Evolutionary conservation across 805 yeast genomes (phyloP).

Genomic region (Sugiyamaella boreocaroliniensis): DNA sequence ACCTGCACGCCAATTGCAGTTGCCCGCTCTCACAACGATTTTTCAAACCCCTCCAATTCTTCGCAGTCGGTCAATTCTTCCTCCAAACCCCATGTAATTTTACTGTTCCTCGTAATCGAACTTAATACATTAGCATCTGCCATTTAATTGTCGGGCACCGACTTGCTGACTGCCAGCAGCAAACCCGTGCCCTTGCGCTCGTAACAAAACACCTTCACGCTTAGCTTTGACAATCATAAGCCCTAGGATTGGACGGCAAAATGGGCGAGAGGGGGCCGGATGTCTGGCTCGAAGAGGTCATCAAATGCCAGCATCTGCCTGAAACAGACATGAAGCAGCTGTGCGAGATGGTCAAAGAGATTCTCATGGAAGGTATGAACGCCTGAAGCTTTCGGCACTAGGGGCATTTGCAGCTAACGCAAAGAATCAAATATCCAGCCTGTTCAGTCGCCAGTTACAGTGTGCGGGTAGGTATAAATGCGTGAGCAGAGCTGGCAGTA

Average conservation of each 20-base stretch:
- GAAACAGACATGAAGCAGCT: constrained; percentile 94
- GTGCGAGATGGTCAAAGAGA: constrained; percentile 91
- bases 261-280: constrained; percentile 63
- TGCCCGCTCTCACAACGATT: too few species aligned
- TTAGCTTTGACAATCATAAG: too few species aligned
- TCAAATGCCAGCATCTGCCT: constrained; percentile 78
- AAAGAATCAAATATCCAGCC: constrained; percentile 86
- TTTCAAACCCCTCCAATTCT: too few species aligned
- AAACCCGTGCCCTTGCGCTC: neutral
- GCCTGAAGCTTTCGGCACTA: neutral
- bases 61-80: too few species aligned
- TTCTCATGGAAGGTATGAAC: constrained; percentile 64
- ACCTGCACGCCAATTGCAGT: too few species aligned
- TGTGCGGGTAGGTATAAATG: constrained; percentile 48
- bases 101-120: too few species aligned
- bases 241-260: neutral
- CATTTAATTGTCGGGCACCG: too few species aligned
- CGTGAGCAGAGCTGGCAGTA: neutral
- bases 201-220: neutral
- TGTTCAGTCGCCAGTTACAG: constrained; percentile 87
- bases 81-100: too few species aligned
- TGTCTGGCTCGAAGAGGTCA: constrained; percentile 90
- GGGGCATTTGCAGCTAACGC: neutral
- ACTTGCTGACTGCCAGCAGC: too few species aligned
- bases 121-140: too few species aligned